phyloP scores from a whole-genome alignment of 108 stramenopile genomes.

The Fragilaria radians region DNA sequence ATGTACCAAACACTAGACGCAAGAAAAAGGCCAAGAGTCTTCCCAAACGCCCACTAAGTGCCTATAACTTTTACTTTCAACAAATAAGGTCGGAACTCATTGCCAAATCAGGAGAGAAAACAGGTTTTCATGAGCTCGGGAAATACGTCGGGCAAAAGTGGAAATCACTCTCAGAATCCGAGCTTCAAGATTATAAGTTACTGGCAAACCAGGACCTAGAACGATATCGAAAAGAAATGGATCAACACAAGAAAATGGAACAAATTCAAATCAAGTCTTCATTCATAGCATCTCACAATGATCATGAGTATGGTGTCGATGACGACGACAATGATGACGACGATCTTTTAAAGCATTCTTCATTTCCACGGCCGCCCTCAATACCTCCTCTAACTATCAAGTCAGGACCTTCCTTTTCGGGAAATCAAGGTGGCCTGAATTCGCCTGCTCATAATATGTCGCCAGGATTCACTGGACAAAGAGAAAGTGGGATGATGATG shows the following conservation, averaged over 20 bases:
- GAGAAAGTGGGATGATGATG: not conserved
- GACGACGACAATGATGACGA: not conserved
- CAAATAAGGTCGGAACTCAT: not conserved
- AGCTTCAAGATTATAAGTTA: conserved; percentile 6
- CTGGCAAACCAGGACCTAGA: conserved; percentile 16
- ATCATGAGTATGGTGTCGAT: not conserved
- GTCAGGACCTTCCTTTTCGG: not conserved
- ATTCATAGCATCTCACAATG: not conserved
- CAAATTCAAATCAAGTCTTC: not conserved
- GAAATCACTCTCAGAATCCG: conserved; percentile 3
- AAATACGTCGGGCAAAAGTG: conserved; percentile 13
- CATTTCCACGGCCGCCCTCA: not conserved
- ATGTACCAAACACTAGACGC: too few relatives aligned
- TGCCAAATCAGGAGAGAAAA: not conserved
- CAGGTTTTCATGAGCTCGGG: conserved; percentile 9
- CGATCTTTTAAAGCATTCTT: not conserved
- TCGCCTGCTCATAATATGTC: not conserved
- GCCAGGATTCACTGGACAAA: not conserved
- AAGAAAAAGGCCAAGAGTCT: conserved; percentile 12
- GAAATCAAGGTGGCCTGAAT: not conserved
- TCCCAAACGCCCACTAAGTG: conserved; percentile 15
- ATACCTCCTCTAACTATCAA: not conserved
- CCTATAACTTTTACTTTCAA: conserved; percentile 16
- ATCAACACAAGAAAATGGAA: conserved; percentile 6
- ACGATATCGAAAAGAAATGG: conserved; percentile 20